Conservation (phyloP, 371 early-diverging fungal species). For the Dinochytrium kinnereticum region DNA sequence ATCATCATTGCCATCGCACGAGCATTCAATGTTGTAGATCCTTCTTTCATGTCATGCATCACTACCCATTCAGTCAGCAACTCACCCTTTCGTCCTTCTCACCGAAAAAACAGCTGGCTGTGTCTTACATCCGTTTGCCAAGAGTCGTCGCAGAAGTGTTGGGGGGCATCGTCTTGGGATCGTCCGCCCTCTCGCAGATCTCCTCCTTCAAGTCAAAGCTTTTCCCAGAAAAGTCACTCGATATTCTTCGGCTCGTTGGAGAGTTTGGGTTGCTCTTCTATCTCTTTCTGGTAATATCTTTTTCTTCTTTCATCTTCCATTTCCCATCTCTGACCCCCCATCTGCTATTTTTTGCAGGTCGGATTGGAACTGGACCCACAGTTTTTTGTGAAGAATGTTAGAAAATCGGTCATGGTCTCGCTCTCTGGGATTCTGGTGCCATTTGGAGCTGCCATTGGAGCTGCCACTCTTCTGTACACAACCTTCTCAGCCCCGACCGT, state of each 20-base stretch:
- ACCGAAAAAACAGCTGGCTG: slow-evolving; percentile 2
- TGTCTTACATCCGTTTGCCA: slow-evolving; percentile 47
- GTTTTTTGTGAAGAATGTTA: slow-evolving; percentile 29
- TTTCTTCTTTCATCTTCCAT: not conserved
- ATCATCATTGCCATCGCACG: slow-evolving; percentile 44
- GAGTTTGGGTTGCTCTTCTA: slow-evolving; percentile 13
- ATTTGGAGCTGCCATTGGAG: slow-evolving; percentile 7
- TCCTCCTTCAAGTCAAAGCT: slow-evolving; percentile 40
- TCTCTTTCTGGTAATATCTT: not conserved
- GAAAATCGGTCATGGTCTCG: slow-evolving; percentile 39
- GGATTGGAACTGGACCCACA: slow-evolving; percentile 50
- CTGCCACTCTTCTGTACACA: slow-evolving; percentile 39
- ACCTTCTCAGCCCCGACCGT: slow-evolving; percentile 22
- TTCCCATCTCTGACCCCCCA: too few species aligned
- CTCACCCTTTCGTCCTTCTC: too few species aligned
- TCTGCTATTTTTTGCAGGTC: slow-evolving; percentile 30
- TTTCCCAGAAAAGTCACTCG: slow-evolving; percentile 36
- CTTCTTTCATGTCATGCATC: too few species aligned
- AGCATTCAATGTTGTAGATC: slow-evolving; percentile 2
- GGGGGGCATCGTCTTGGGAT: slow-evolving; percentile 53
- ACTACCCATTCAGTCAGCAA: too few species aligned
- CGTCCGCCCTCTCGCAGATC: slow-evolving; percentile 40
- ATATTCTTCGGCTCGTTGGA: slow-evolving; percentile 1
- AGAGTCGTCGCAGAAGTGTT: slow-evolving; percentile 55
- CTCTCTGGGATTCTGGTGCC: slow-evolving; percentile 67